Percentiles rank a stretch among this genome's conserved stretches.
These are phyloP conservation scores for Sporothrix pallida DNA, from an alignment of 2,329 filamentous ascomycete genomes.

Conservation along the genomic window DNA sequence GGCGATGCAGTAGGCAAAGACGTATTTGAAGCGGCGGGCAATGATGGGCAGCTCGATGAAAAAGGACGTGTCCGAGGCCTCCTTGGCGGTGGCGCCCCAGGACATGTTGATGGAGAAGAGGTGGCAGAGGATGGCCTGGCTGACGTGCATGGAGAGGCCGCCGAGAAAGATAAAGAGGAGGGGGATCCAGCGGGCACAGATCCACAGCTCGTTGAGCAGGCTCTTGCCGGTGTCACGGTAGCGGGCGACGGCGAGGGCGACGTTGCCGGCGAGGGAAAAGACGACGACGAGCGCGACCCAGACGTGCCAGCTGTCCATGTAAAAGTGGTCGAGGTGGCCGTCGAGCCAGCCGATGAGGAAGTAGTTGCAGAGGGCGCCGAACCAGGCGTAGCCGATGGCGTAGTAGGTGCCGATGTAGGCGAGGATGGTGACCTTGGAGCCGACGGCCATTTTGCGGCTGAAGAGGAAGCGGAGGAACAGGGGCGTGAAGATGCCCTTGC, in stretches of 20 bases:
- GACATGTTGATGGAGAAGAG: conserved; percentile 87
- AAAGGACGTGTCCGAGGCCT: conserved; percentile 75
- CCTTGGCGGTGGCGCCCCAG: conserved; percentile 85
- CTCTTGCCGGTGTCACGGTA: conserved; percentile 71
- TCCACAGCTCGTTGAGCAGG: conserved; percentile 68
- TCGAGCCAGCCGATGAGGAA: conserved; percentile 79
- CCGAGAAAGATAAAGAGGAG: conserved; percentile 82
- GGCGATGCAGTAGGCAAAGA: conserved; percentile 64
- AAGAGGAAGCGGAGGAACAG: conserved; percentile 76
- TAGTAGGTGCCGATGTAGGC: conserved; percentile 83
- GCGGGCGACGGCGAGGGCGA: conserved; percentile 73
- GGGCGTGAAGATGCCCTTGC: conserved; percentile 77
- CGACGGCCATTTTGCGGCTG: conserved; percentile 71
- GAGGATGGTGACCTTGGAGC: conserved; percentile 76
- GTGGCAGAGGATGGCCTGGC: conserved; percentile 77
- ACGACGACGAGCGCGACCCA: conserved; percentile 82
- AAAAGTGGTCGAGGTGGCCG: conserved; percentile 79
- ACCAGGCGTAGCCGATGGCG: conserved; percentile 76
- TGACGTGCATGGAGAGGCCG: conserved; percentile 79
- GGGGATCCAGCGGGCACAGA: conserved; percentile 49
- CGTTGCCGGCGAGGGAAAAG: conserved; percentile 75
- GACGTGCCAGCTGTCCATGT: conserved; percentile 79
- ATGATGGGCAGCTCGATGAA: conserved; percentile 84
- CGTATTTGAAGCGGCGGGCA: conserved; percentile 77
- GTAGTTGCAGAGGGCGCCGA: conserved; percentile 75